Base-by-base conservation (phyloP, 2,329 filamentous ascomycete species). In the Elsinoe batatas region DNA sequence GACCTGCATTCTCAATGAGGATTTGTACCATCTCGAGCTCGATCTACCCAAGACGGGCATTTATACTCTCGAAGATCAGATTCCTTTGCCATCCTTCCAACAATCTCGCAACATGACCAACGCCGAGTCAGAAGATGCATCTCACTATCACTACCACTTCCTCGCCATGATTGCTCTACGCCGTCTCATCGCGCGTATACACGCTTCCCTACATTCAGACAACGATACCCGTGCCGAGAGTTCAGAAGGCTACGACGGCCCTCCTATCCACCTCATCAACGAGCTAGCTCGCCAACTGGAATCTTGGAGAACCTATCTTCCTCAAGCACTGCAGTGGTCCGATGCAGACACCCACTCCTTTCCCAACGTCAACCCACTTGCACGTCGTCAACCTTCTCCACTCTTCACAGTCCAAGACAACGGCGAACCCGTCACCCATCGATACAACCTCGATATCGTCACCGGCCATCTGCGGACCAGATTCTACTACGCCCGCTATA, bases 131-230 rank as follows among this genome's bases (percentile, higher is more conserved):
- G 76, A 79, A 58, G 75, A 79, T 58, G 66, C 71, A 8, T 76
- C 77, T 1, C 74, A 80, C 58, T 47, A 33, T 17, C 75, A 80
- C 58, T 76, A 80, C 57, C 75, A 83, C 61, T 83, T 81, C 63
- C 74, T 78, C 2, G 81, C 80, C 0, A 79, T 83, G 62, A 77
- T 84, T 44, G 76, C 79, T 10, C 70, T 84, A 15, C 72, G 77
- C 17, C 71, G 76, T 20, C 67, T 83, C 2, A 76, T 78, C 36
- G 71, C 74, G 1, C 72, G 76, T 18, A 76, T 82, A 15, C 76
- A 83, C 63, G 69, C 69, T 42, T 70, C 71, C 2, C 72, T 83
- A 26, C 76, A 71, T 57, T 44, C 57, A 54, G 65, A 62, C 42
- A 62, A 62, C 5, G 60, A 59, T 18, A 56, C 59, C 2, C 60